phyloP scores from a whole-genome alignment of 1,284 basidiomycete species.

The Cryptococcus sp. region DNA sequence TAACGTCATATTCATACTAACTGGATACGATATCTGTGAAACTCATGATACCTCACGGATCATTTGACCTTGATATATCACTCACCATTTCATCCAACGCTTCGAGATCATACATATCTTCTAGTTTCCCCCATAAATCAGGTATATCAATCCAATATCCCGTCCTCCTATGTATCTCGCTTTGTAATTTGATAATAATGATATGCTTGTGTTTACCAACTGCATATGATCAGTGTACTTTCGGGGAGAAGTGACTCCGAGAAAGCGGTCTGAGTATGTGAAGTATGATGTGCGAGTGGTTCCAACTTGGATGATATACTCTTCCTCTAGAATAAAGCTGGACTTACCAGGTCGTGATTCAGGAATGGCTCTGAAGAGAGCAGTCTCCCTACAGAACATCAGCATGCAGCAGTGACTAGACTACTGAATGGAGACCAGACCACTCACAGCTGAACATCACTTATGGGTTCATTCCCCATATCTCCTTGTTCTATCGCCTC shows the following conservation, averaged over 20 bases:
- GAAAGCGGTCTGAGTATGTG: no score
- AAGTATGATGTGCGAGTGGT: no score
- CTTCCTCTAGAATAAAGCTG: background rate
- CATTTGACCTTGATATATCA: constrained; percentile 10
- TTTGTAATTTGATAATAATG: constrained; percentile 34
- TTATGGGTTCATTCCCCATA: background rate
- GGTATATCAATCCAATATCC: constrained; percentile 53
- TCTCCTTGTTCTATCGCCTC: background rate
- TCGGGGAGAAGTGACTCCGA: no score
- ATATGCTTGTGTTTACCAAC: constrained; percentile 38
- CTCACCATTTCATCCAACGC: constrained; percentile 67
- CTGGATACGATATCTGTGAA: background rate
- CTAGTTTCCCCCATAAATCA: constrained; percentile 69
- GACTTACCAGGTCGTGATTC: background rate
- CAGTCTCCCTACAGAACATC: constrained; percentile 21
- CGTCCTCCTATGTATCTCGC: constrained; percentile 28
- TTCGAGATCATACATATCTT: constrained; percentile 68
- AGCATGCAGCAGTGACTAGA: background rate
- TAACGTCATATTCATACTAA: background rate
- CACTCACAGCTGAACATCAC: constrained; percentile 18
- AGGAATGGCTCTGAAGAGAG: constrained; percentile 25
- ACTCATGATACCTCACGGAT: background rate
- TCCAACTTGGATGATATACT: no score
- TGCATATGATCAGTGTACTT: constrained; percentile 2
- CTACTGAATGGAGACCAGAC: background rate